A percentile compares a stretch with the other conserved stretches of the same genome.
phyloP scores from a whole-genome alignment of 163 green algal genomes.

The Chlamydomonas reinhardtii region DNA sequence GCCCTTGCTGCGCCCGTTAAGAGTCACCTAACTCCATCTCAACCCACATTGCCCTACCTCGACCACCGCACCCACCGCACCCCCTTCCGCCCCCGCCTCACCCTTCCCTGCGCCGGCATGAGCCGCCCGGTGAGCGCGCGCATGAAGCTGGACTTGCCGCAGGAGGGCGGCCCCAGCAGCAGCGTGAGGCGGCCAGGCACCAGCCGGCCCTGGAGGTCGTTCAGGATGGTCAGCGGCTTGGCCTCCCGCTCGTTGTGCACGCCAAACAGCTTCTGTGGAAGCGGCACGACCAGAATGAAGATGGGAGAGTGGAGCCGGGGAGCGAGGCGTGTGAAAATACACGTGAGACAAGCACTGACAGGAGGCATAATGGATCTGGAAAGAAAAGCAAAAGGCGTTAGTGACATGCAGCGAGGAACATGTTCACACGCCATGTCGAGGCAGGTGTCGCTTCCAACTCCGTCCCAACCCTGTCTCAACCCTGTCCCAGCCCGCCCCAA shows the following conservation, averaged over 20 bases:
- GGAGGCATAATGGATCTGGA: too few relatives aligned
- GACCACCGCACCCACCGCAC: background rate
- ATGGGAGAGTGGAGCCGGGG: background rate
- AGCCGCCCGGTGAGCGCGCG: slow-evolving; percentile 61
- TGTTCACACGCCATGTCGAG: too few relatives aligned
- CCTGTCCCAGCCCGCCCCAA: too few relatives aligned
- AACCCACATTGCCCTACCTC: too few relatives aligned
- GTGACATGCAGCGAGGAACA: too few relatives aligned
- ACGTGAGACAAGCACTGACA: too few relatives aligned
- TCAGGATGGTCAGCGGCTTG: slow-evolving; percentile 49
- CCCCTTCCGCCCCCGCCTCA: background rate
- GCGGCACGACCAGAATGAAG: background rate
- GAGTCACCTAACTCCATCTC: too few relatives aligned
- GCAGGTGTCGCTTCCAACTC: too few relatives aligned
- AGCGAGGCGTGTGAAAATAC: too few relatives aligned
- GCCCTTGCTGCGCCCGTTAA: too few relatives aligned
- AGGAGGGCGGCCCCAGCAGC: slow-evolving; percentile 70
- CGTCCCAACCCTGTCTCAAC: too few relatives aligned
- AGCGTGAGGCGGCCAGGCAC: slow-evolving; percentile 62
- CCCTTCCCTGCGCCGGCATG: slow-evolving; percentile 19
- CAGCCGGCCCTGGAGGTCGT: slow-evolving; percentile 39
- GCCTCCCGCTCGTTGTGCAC: slow-evolving; percentile 27
- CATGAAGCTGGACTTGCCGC: slow-evolving; percentile 71
- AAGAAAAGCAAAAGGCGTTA: too few relatives aligned
- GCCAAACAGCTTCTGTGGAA: slow-evolving; percentile 14